Conservation (phyloP, 2,329 filamentous ascomycete species). For the Pseudogymnoascus sp. region DNA sequence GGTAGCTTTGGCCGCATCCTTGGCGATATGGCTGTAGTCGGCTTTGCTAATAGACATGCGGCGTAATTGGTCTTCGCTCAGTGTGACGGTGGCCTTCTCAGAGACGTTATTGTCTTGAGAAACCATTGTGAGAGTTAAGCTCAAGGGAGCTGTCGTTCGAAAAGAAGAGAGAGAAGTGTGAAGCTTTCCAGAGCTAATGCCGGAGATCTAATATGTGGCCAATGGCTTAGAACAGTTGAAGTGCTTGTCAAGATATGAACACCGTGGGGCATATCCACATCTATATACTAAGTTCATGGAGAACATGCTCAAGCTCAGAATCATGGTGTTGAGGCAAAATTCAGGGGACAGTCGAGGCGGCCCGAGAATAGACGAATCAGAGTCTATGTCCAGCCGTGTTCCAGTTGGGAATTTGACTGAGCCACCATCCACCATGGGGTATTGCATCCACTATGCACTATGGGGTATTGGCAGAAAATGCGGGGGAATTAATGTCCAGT, state of each 20-base stretch:
- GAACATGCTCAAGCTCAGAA: not conserved
- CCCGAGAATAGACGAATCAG: not conserved
- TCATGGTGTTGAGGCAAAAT: not conserved
- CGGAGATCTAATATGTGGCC: not conserved
- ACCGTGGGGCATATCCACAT: not conserved
- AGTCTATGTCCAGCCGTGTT: not conserved
- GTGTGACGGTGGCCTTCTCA: conserved; percentile 2
- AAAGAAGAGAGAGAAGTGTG: not conserved
- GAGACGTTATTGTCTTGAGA: not conserved
- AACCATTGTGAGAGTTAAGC: not conserved
- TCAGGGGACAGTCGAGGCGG: not conserved
- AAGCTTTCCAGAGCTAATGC: not conserved
- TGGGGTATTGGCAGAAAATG: not conserved
- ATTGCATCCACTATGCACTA: not conserved
- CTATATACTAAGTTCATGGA: not conserved
- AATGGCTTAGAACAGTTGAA: not conserved
- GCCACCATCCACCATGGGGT: not conserved
- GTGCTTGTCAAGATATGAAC: not conserved
- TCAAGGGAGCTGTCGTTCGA: not conserved
- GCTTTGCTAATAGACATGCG: conserved; percentile 3
- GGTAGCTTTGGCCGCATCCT: conserved; percentile 43
- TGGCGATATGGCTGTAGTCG: conserved; percentile 18
- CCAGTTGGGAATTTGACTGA: not conserved
- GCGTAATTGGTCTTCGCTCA: not conserved
- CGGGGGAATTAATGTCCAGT: not conserved